Percentiles rank a stretch among this genome's conserved stretches.
These are phyloP conservation scores for Stephanodiscus triporus DNA, from an alignment of 108 stramenopile genomes.

Conservation along the genomic window DNA sequence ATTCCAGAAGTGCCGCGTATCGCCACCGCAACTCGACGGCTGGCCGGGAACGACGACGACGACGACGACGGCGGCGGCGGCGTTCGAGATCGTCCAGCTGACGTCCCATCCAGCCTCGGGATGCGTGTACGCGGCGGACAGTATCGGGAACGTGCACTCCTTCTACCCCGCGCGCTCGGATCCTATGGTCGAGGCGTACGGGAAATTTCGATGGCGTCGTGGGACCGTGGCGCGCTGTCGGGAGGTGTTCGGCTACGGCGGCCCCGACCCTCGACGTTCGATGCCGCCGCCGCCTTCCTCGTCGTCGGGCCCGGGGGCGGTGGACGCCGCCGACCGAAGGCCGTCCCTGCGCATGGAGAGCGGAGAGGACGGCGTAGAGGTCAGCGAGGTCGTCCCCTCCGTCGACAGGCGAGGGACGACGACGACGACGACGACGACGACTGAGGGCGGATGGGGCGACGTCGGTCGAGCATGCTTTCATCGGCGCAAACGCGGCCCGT, in stretches of 20 bases:
- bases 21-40: too few relatives aligned
- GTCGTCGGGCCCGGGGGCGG: too few relatives aligned
- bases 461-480: too few relatives aligned
- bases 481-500: neutral
- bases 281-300: neutral
- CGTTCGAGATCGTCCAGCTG: constrained; percentile 41
- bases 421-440: too few relatives aligned
- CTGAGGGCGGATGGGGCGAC: too few relatives aligned
- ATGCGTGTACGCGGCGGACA: constrained; percentile 31
- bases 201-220: constrained; percentile 41
- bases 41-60: neutral
- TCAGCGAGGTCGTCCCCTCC: neutral
- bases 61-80: constrained; percentile 35
- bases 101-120: constrained; percentile 47
- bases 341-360: too few relatives aligned
- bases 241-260: constrained; percentile 35
- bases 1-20: constrained; percentile 57
- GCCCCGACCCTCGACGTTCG: neutral
- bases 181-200: constrained; percentile 38
- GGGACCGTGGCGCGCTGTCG: constrained; percentile 33
- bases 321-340: too few relatives aligned
- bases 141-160: constrained; percentile 40
- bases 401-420: neutral
- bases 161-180: constrained; percentile 40
- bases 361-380: neutral